Base-by-base conservation (phyloP, 169 alveolate genomes). In the Sarcocystis neurona region DNA sequence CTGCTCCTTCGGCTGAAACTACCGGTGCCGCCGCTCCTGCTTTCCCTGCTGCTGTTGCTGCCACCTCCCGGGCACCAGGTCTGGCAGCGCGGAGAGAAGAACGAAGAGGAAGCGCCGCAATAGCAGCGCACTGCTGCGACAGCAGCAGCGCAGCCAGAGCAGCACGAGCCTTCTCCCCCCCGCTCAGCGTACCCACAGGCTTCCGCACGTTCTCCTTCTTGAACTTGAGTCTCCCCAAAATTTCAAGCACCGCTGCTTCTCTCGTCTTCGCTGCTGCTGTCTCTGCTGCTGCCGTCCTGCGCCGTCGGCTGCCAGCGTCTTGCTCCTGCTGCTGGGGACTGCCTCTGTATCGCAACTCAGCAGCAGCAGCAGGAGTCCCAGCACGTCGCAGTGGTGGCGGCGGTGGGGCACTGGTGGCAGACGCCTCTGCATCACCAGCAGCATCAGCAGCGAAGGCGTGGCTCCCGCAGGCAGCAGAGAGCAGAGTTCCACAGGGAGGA, bases 141-240 rank as follows among this genome's bases (percentile, higher is more conserved):
- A 46, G 96, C 96, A 84, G 92, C 95, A 92, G 91, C 96, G 66
- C 91, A 82, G 84, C 94, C 12, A 96, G 91, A 37, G 97, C 93
- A 53, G 94, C 93, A 72, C 97, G 93, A 84, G 96, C 96, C 75
- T 96, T 92, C 96, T 97, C 95, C 23, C 98, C 98, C 66, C 98
- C 98, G 20, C 93, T 90, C n/a, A 90, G 89, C 95, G 93, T 75
- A 32, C 10, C 2, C 78, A 85, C 75, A 2, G 78, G 84, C 72
- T 47, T 84, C 68, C 48, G 39, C 58, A 85, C 82, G 1, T 72
- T 53, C 12, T 53, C 66, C 56, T 18, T 53, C 34, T 72, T 72
- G 53, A 72, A 72, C 10, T 53, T 53, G 50, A 72, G 82, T 0
- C 82, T 48, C 30, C 82, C 82, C n/a, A 72, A 43, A 37, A 72